Percentiles rank a stretch among this genome's conserved stretches.
These are phyloP conservation scores for Suillus subalutaceus DNA, from an alignment of 768 basidiomycete species.

Conservation along the genomic window DNA sequence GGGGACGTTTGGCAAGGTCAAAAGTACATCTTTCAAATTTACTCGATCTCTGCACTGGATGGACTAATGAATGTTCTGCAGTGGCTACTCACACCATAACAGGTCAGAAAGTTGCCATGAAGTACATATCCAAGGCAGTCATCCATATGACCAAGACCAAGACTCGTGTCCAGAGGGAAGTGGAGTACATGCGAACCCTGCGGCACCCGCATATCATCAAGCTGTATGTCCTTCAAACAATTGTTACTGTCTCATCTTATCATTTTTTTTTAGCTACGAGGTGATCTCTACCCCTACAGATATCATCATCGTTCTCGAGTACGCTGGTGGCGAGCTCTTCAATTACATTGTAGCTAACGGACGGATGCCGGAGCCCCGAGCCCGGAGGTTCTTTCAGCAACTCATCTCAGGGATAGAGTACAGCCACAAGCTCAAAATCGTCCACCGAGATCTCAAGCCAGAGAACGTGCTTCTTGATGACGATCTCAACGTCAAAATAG, in stretches of 20 bases:
- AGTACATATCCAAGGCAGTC: constrained; percentile 93
- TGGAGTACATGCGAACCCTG: constrained; percentile 94
- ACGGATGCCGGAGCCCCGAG: constrained; percentile 84
- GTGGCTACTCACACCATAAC: constrained; percentile 95
- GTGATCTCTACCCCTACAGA: constrained; percentile 93
- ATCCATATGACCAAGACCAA: constrained; percentile 92
- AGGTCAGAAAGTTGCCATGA: constrained; percentile 96
- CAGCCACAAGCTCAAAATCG: constrained; percentile 94
- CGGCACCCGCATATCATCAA: constrained; percentile 98
- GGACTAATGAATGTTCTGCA: constrained; percentile 36
- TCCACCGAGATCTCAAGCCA: constrained; percentile 97
- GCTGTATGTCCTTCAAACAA: constrained; percentile 56
- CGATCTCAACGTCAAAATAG: constrained; percentile 91
- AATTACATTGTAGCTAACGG: constrained; percentile 97
- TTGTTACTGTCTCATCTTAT: constrained; percentile 5
- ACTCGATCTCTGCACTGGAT: constrained; percentile 18
- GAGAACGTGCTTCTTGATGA: constrained; percentile 92
- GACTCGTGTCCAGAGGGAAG: constrained; percentile 90
- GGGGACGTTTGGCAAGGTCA: constrained; percentile 98
- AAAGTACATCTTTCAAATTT: constrained; percentile 66
- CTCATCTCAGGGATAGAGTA: constrained; percentile 98
- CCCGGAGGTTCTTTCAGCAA: constrained; percentile 96
- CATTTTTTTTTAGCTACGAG: constrained; percentile 59
- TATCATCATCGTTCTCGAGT: constrained; percentile 98
- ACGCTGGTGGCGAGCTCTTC: constrained; percentile 95